Conservation (phyloP, 345 rosid genomes). For the Kernera saxatilis region DNA sequence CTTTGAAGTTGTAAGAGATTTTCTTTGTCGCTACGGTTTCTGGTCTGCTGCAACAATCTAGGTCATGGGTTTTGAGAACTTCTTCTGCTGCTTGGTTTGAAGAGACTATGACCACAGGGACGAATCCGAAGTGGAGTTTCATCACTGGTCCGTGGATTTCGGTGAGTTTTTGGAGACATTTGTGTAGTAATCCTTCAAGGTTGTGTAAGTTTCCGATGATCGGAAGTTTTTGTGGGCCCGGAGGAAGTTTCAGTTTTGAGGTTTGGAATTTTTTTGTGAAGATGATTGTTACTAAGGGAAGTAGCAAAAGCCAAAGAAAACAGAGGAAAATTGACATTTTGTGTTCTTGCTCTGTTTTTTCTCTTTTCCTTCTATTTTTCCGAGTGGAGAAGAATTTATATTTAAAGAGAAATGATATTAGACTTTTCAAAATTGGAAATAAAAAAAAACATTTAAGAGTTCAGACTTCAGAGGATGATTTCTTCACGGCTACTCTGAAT, state of each 20-base stretch:
- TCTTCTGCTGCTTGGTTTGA: constrained; percentile 33
- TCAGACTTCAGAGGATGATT: not conserved
- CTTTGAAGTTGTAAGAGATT: constrained; percentile 37
- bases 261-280: not conserved
- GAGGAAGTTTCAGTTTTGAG: constrained; percentile 21
- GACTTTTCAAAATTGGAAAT: constrained; percentile 10
- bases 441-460: not conserved
- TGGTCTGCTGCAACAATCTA: constrained; percentile 39
- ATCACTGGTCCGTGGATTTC: constrained; percentile 27
- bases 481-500: not conserved
- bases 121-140: constrained; percentile 20
- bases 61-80: constrained; percentile 36
- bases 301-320: constrained; percentile 12
- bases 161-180: constrained; percentile 15
- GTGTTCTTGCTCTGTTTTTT: not conserved
- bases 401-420: constrained; percentile 4
- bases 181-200: constrained; percentile 21
- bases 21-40: constrained; percentile 12
- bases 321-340: constrained; percentile 22
- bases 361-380: not conserved
- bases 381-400: not conserved
- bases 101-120: constrained; percentile 17
- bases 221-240: constrained; percentile 28
- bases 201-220: constrained; percentile 34
- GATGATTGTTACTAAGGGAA: constrained; percentile 2